A percentile compares a stretch with the other conserved stretches of the same genome.
Evolutionary conservation across 2,329 filamentous ascomycete genomes (phyloP).

Genomic region (Colletotrichum lindemuthianum): DNA sequence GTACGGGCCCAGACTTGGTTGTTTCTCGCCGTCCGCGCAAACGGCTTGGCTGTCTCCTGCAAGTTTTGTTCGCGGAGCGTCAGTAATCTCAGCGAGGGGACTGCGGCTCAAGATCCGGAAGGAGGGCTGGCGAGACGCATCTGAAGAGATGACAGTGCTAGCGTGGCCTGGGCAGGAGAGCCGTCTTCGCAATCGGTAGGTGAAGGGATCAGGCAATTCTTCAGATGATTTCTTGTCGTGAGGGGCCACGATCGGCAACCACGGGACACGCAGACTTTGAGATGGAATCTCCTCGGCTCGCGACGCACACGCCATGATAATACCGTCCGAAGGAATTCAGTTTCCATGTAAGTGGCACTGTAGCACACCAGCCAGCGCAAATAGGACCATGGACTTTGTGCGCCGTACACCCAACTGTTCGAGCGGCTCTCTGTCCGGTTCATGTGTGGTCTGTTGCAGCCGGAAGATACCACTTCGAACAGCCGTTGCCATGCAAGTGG

Average conservation of each 20-base stretch:
- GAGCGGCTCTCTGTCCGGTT: background rate
- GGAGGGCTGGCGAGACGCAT: conserved; percentile 10
- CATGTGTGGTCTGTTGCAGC: too few species aligned
- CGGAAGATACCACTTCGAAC: too few species aligned
- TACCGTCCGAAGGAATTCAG: too few species aligned
- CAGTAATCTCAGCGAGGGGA: background rate
- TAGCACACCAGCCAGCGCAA: too few species aligned
- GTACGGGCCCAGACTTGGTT: conserved; percentile 24
- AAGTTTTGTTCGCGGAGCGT: background rate
- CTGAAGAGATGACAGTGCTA: conserved; percentile 28
- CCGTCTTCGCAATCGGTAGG: background rate
- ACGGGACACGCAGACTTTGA: background rate
- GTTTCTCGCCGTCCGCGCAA: conserved; percentile 15
- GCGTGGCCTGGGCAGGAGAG: conserved; percentile 18
- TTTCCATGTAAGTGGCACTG: too few species aligned
- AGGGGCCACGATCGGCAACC: conserved; percentile 20
- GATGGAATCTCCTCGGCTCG: conserved; percentile 16
- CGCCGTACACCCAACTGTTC: background rate
- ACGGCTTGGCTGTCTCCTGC: conserved; percentile 10
- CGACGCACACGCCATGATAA: background rate
- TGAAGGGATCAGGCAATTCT: background rate
- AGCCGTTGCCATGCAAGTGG: background rate
- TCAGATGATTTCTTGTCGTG: conserved; percentile 1
- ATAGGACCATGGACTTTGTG: too few species aligned
- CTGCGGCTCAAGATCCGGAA: conserved; percentile 13